Conservation (phyloP, 2,329 filamentous ascomycete genomes). For the Ceratocystis colombiana region DNA sequence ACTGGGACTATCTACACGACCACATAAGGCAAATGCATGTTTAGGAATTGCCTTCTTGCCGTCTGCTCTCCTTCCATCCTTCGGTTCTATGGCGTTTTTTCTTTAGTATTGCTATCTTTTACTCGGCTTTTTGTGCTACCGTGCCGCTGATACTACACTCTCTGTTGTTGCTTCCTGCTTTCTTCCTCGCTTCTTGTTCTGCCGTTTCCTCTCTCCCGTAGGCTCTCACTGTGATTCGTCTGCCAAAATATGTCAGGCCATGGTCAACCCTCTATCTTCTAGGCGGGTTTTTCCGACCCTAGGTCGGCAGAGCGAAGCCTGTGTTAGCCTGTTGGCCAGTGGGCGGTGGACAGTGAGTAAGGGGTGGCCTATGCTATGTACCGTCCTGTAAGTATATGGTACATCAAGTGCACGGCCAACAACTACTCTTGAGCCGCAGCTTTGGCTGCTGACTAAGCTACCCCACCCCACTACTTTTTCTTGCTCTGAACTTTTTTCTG, state of each 20-base stretch:
- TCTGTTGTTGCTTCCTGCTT: not conserved
- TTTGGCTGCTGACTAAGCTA: conserved; percentile 2
- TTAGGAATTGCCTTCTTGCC: conserved; percentile 1
- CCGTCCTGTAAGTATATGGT: not conserved
- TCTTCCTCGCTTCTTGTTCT: not conserved
- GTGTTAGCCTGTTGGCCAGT: not conserved
- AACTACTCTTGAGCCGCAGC: not conserved
- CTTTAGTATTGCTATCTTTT: conserved; percentile 1
- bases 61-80: conserved; percentile 22
- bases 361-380: not conserved
- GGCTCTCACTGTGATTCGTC: conserved; percentile 18
- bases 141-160: conserved; percentile 1
- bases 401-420: not conserved
- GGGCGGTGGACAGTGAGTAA: too few species aligned
- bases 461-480: conserved; percentile 1
- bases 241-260: conserved; percentile 5
- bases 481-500: not conserved
- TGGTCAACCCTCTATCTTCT: conserved; percentile 21
- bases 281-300: conserved; percentile 27
- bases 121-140: conserved; percentile 13
- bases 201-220: conserved; percentile 11
- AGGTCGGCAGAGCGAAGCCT: not conserved
- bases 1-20: not conserved
- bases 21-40: not conserved
- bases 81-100: conserved; percentile 25